Conservation (phyloP, 768 basidiomycete species). For the Agrocybe pediades region DNA sequence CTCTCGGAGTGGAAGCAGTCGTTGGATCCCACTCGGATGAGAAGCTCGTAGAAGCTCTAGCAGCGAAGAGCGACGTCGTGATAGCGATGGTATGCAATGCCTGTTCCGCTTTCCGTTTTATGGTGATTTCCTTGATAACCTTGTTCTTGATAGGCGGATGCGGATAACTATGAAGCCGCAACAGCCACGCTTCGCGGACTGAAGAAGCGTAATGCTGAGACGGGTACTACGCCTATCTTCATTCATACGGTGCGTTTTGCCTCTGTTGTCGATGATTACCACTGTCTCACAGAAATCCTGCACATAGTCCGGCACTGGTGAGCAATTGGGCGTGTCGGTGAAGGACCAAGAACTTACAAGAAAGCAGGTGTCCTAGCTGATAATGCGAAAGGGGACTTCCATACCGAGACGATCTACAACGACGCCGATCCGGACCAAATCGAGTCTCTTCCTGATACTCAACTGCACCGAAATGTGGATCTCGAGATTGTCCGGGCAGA, state of each 20-base stretch:
- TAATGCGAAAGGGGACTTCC: constrained; percentile 37
- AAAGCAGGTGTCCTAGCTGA: constrained; percentile 42
- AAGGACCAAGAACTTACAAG: background rate
- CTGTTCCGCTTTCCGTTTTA: background rate
- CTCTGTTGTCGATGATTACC: background rate
- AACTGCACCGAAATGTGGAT: constrained; percentile 53
- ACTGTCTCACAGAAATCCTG: background rate
- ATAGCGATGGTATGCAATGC: constrained; percentile 30
- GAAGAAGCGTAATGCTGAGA: constrained; percentile 42
- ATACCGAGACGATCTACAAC: constrained; percentile 42
- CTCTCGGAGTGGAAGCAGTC: constrained; percentile 37
- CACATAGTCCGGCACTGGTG: constrained; percentile 30
- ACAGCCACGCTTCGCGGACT: constrained; percentile 51
- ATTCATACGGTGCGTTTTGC: constrained; percentile 55
- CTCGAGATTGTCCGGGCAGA: constrained; percentile 46
- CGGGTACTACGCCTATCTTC: constrained; percentile 42
- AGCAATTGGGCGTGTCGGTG: constrained; percentile 28
- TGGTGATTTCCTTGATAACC: background rate
- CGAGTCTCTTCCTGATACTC: constrained; percentile 42
- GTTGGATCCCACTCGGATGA: constrained; percentile 40
- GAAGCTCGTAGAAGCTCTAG: constrained; percentile 37
- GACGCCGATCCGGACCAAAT: constrained; percentile 49
- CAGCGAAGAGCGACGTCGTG: constrained; percentile 42
- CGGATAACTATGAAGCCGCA: constrained; percentile 42
- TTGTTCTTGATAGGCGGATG: constrained; percentile 27